Evolutionary conservation across 176 grass and related monocot species (phyloP), one percentile per base, ranked within the genome.

Genomic region (Melocanna baccifera): DNA sequence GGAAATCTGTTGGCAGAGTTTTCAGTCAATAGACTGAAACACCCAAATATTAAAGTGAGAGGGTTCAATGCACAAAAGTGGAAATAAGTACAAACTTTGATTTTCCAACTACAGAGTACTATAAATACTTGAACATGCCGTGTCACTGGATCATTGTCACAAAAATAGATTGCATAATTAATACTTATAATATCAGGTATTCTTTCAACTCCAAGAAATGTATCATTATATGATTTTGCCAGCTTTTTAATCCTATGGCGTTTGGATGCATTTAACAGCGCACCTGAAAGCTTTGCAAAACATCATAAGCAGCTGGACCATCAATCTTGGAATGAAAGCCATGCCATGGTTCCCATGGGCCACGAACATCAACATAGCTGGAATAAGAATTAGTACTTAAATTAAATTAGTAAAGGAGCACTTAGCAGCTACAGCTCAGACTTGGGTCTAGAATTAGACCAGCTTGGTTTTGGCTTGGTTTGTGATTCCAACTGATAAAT

Each of bases 281-380:
- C 75, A 95, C 95, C 78, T 95, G 61, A 74, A 98, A 95, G 59
- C 95, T 98, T 62, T 40, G 87, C 79, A 98, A 73, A 86, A 95
- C 87, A 84, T 98, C 95, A 79, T 98, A 98, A 61, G 95, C 92
- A 55, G 95, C 95, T 62, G 92, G 95, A 68, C 91, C 91, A 20
- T 98, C 93, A 28, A 98, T 90, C 84, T 67, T 98, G 61, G 95
- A 93, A 84, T 98, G 95, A 85, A 98, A 94, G 45, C 95, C 95
- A 73, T 98, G 95, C 95, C 95, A 98, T 58, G 95, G 95, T 81
- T 98, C 91, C 85, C 95, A 95, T 61, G 95, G 92, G 70, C 94
- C 94, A 57, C 1, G 9, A 43, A 80, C 15, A 51, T 70, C 32
- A 51, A n/a, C 23, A 82, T 20, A 19, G 51, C 28, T 59, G 12